Base-by-base conservation (phyloP, 345 rosid species). In the Brassica napus region DNA sequence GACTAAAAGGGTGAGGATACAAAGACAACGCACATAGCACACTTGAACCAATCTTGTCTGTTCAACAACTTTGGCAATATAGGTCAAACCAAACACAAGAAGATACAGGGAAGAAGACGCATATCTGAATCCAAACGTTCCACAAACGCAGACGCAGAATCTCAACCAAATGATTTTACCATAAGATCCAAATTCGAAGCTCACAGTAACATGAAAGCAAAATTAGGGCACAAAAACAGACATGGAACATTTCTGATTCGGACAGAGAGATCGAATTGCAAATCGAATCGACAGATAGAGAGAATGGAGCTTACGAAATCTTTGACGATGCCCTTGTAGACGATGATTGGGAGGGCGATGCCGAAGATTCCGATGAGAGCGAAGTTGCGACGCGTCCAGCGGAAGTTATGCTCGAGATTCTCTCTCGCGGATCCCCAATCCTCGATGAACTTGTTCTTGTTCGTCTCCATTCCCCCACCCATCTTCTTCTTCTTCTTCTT, bases 391-490 rank as follows among this genome's bases (percentile, higher is more conserved):
- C 98, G 97, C 11, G 93, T 88, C 97, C 98, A 95, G 0, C 97
- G 90, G 87, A 95, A 95, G 83, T 94, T 95, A 59, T 89, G 63
- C 83, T 95, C 99, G 32, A 95, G 91, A 76, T 86, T 95, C 94
- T 95, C 99, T 1, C 99, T 86, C 0, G 86, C 93, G 0, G 86
- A 11, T 83, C 96, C 8, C 99, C 99, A 95, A 0, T 95, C 98
- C 83, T 95, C 99, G 37, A 95, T 90, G 90, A 88, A 93, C 82
- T 42, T 89, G 85, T 95, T 95, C 89, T 90, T 95, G 89, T 90
- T 88, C 4, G 92, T 55, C 69, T 91, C 98, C 99, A 91, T 95
- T 65, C 99, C 98, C 73, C 98, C 98, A 7, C 92, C 94, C 98
- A 94, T 39, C 47, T 3, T 10, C 47, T 7, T 37, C 42, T 37